Evolutionary conservation across 202 grass and related monocot genomes (phyloP).

Genomic region (Elaeis oleifera): DNA sequence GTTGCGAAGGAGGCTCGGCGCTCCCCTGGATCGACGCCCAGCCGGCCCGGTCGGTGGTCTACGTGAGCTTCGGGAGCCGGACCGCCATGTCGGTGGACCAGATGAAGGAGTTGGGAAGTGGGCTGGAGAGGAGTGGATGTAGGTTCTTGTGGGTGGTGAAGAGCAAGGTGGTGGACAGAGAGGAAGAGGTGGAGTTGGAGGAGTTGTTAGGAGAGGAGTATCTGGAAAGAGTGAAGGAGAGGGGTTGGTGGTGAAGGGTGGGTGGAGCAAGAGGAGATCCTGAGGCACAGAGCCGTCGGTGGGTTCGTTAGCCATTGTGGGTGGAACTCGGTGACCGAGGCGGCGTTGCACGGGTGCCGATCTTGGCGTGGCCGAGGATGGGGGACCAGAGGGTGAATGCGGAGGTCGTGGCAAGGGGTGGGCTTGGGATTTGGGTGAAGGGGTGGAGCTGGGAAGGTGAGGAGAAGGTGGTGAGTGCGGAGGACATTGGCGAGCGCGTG

Average conservation of each 20-base stretch:
- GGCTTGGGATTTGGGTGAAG: slow-evolving; percentile 36
- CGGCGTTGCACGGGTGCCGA: slow-evolving; percentile 27
- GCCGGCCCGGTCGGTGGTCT: slow-evolving; percentile 62
- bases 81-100: slow-evolving; percentile 33
- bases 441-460: slow-evolving; percentile 56
- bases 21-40: slow-evolving; percentile 45
- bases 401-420: slow-evolving; percentile 20
- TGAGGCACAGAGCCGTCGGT: slow-evolving; percentile 31
- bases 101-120: slow-evolving; percentile 40
- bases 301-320: slow-evolving; percentile 77
- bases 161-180: slow-evolving; percentile 18
- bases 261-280: slow-evolving; percentile 60
- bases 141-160: slow-evolving; percentile 69
- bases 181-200: slow-evolving; percentile 7
- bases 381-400: slow-evolving; percentile 65
- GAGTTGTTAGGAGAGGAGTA: slow-evolving; percentile 38
- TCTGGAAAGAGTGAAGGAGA: slow-evolving; percentile 29
- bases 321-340: slow-evolving; percentile 70
- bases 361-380: slow-evolving; percentile 50
- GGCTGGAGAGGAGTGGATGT: slow-evolving; percentile 39
- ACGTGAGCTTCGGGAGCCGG: slow-evolving; percentile 62
- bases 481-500: slow-evolving; percentile 24
- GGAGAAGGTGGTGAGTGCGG: slow-evolving; percentile 8
- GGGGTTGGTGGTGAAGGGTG: slow-evolving; percentile 47
- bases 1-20: not conserved